These are phyloP conservation scores for Cupressus sempervirens DNA, from an alignment of 75 land plant species.

Conservation along the genomic window DNA sequence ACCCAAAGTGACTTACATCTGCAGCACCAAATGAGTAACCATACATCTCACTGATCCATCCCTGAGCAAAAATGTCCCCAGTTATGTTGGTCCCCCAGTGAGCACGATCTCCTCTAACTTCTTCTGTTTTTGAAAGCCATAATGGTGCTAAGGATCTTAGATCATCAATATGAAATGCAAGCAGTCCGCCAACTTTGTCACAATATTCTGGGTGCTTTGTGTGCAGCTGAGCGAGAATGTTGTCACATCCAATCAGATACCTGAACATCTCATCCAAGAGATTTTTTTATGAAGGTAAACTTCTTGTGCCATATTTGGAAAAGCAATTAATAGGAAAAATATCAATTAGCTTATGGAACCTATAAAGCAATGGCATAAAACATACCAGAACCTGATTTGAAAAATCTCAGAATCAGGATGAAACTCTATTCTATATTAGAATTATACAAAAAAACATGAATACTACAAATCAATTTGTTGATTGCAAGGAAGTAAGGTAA, in stretches of 20 bases:
- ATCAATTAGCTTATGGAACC: not conserved
- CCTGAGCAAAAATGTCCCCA: constrained; percentile 82
- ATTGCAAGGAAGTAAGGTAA: not conserved
- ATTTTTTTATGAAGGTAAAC: not conserved
- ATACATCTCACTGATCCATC: constrained; percentile 99
- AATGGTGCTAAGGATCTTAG: constrained; percentile 82
- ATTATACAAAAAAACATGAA: not conserved
- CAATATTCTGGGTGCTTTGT: constrained; percentile 90
- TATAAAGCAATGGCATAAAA: not conserved
- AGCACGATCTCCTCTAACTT: constrained; percentile 78
- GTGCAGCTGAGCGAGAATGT: constrained; percentile 81
- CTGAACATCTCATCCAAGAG: constrained; percentile 33
- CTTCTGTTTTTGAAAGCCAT: constrained; percentile 98
- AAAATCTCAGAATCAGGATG: not conserved
- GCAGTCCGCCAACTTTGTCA: constrained; percentile 96
- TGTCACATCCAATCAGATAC: constrained; percentile 90
- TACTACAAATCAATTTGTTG: not conserved
- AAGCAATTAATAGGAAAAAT: not conserved
- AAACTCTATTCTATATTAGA: not conserved
- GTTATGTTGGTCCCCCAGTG: constrained; percentile 93
- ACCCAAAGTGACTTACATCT: constrained; percentile 48
- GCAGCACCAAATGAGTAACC: constrained; percentile 99
- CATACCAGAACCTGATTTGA: not conserved
- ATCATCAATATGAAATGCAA: constrained; percentile 95
- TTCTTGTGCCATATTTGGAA: not conserved